Evolutionary conservation across 441 rosid genomes (phyloP), one percentile per base, ranked within the genome.

Genomic region (Raphanus hybrid): DNA sequence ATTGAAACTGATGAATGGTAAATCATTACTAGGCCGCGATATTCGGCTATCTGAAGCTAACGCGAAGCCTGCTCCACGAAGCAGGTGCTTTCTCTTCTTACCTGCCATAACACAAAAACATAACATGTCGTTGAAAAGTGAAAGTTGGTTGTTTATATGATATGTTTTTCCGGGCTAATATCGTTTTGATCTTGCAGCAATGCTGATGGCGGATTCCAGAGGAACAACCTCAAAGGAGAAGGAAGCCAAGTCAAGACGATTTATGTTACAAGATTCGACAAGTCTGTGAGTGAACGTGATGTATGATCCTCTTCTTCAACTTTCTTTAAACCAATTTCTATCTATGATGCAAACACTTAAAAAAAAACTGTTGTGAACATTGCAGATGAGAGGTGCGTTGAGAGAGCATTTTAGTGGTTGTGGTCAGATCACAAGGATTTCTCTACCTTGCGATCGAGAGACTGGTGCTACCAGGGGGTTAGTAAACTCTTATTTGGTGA

Each of bases 391-490:
- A 78, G 70, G 48, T 45, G 54, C 86, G 29, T 83, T 94, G 75
- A 72, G 70, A 50, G 87, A 65, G 57, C 94, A 82, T 75, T 94
- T 94, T 74, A 77, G 82, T 18, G 39, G 69, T 11, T 92, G 98
- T 73, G 99, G 99, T 4, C 87, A 86, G 69, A 70, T 91, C 37
- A 18, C 85, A 54, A 86, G 92, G 79, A 64, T 92, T 45, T 54
- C 59, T 54, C 10, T 54, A 15, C 59, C 59, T 84, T 10, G 16
- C 90, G 94, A 92, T 74, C 74, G 71, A 39, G 92, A 89, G 11
- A 87, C 82, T 71, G 96, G 97, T 39, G 79, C 71, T 20, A 18
- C 78, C 12, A 90, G 77, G 55, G 97, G 99, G 97, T 94, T 64
- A 8, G 95, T 82, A 43, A 74, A 11, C 58, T 50, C 39, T 41